Conservation (phyloP, 148 eudicot species). For the Diospyros lotus region DNA sequence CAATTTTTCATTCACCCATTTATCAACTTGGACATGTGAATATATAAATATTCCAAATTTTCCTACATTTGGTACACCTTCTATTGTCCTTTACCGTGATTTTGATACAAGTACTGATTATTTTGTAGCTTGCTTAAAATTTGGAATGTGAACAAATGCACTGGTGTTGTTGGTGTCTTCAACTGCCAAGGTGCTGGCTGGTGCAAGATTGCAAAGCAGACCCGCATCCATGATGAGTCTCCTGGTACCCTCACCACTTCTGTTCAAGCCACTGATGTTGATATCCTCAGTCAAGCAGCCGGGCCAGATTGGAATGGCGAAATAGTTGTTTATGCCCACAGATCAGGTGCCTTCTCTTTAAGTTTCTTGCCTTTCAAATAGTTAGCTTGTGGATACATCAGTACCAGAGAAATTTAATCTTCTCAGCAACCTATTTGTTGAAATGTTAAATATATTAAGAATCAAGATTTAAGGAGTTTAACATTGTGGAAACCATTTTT, state of each 20-base stretch:
- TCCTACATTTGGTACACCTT: too few species aligned
- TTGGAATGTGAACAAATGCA: constrained; percentile 84
- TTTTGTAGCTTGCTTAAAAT: constrained; percentile 76
- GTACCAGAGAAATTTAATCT: too few species aligned
- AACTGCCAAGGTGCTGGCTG: constrained; percentile 99
- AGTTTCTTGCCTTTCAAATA: not conserved
- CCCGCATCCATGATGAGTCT: constrained; percentile 74
- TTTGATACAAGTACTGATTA: too few species aligned
- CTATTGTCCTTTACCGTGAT: too few species aligned
- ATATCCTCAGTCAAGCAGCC: constrained; percentile 50
- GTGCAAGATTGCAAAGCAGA: constrained; percentile 75
- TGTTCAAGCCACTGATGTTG: constrained; percentile 66
- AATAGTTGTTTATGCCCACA: constrained; percentile 48
- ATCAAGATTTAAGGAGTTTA: too few species aligned
- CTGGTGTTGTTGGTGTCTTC: constrained; percentile 90
- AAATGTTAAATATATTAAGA: too few species aligned
- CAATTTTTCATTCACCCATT: too few species aligned
- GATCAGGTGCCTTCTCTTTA: constrained; percentile 42
- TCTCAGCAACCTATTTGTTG: too few species aligned
- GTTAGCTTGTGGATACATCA: not conserved
- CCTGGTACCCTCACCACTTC: constrained; percentile 68
- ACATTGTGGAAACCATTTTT: too few species aligned
- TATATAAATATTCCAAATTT: too few species aligned
- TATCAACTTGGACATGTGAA: too few species aligned
- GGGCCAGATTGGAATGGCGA: constrained; percentile 77